Conservation (phyloP, 306 rosid species). For the Boehmeria nivea region DNA sequence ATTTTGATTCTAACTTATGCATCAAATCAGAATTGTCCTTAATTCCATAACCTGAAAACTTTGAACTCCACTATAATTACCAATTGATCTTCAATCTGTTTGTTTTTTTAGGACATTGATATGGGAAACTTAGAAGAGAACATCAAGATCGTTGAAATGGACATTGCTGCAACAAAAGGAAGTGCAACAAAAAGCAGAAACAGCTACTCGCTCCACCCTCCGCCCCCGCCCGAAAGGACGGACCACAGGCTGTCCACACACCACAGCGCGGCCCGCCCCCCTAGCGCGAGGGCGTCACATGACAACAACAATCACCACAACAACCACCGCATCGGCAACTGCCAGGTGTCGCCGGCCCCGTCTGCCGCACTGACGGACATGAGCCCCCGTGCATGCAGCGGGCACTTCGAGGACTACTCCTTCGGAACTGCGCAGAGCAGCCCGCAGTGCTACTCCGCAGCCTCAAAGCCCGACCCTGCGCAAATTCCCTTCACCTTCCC, state of each 20-base stretch:
- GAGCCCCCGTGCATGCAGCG: constrained; percentile 66
- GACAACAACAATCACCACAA: constrained; percentile 35
- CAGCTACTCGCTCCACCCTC: constrained; percentile 39
- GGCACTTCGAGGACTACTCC: constrained; percentile 67
- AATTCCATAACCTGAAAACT: too few relatives aligned
- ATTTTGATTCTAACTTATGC: too few relatives aligned
- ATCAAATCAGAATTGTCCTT: too few relatives aligned
- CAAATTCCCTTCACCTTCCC: too few relatives aligned
- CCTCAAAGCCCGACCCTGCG: constrained; percentile 46
- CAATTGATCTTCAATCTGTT: too few relatives aligned
- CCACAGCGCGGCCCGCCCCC: constrained; percentile 26
- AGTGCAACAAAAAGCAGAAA: constrained; percentile 38
- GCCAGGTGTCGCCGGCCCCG: constrained; percentile 56
- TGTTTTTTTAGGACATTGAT: constrained; percentile 77
- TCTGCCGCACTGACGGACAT: constrained; percentile 54
- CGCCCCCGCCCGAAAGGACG: constrained; percentile 22
- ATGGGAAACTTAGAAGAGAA: constrained; percentile 57
- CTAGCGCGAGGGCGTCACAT: constrained; percentile 26
- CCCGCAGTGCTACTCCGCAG: constrained; percentile 58
- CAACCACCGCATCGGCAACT: constrained; percentile 9
- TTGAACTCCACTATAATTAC: too few relatives aligned
- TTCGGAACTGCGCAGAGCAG: constrained; percentile 60
- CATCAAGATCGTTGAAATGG: constrained; percentile 94
- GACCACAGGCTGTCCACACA: constrained; percentile 21
- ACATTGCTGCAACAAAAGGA: constrained; percentile 45